Conservation (phyloP, 2,329 filamentous ascomycete species). For the Claviceps citrina region DNA sequence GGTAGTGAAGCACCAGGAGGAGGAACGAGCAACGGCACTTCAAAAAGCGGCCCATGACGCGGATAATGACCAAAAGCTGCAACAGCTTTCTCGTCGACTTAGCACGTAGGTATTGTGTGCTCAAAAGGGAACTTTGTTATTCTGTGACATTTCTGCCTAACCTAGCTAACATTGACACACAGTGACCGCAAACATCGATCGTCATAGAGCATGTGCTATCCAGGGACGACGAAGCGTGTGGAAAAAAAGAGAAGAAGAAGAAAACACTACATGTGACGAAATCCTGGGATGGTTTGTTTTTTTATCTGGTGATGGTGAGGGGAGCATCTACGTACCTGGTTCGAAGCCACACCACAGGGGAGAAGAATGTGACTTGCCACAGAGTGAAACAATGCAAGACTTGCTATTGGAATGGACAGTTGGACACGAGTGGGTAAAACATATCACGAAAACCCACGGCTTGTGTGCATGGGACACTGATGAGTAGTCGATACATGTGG, state of each 20-base stretch:
- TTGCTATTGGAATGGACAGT: too few relatives aligned
- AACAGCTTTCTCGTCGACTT: conserved; percentile 74
- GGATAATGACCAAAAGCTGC: conserved; percentile 78
- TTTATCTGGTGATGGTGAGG: background rate
- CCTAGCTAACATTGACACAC: background rate
- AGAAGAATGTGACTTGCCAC: too few relatives aligned
- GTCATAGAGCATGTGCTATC: background rate
- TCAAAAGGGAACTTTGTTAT: too few relatives aligned
- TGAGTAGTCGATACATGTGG: too few relatives aligned
- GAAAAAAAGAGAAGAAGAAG: background rate
- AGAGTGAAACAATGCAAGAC: too few relatives aligned
- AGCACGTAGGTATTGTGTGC: conserved; percentile 63
- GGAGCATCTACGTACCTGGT: background rate
- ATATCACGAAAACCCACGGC: too few relatives aligned
- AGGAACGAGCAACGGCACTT: conserved; percentile 66
- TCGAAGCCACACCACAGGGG: background rate
- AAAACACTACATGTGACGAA: background rate
- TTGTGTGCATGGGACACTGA: too few relatives aligned
- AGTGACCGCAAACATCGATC: conserved; percentile 19
- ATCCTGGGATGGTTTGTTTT: background rate
- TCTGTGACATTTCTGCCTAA: too few relatives aligned
- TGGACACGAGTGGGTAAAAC: too few relatives aligned
- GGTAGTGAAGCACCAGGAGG: conserved; percentile 67
- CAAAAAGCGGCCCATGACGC: conserved; percentile 77
- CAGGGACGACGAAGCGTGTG: background rate